Conservation (phyloP, 2,329 filamentous ascomycete genomes). For the Amauroascus verrucosus region DNA sequence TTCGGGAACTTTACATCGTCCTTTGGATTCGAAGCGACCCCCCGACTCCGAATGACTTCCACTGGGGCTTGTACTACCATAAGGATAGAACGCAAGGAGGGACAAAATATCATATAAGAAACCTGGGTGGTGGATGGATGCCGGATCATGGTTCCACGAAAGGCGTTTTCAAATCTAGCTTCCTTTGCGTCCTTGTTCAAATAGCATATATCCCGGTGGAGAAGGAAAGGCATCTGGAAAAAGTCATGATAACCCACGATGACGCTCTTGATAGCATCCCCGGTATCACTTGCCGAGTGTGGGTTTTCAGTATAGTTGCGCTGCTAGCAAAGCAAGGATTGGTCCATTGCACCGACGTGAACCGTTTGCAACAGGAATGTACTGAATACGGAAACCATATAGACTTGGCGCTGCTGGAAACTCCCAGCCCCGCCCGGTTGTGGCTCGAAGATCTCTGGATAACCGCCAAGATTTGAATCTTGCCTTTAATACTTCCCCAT, state of each 20-base stretch:
- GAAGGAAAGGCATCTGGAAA: slow-evolving; percentile 16
- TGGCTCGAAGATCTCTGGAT: too few species aligned
- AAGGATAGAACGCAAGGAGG: background rate
- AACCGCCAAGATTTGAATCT: too few species aligned
- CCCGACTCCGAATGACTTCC: slow-evolving; percentile 9
- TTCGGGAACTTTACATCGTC: slow-evolving; percentile 9
- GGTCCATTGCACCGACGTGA: too few species aligned
- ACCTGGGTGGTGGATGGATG: slow-evolving; percentile 15
- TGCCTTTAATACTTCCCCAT: too few species aligned
- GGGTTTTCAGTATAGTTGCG: slow-evolving; percentile 20
- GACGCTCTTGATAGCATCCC: slow-evolving; percentile 19
- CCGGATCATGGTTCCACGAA: slow-evolving; percentile 11
- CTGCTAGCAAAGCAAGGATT: slow-evolving; percentile 15
- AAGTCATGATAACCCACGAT: slow-evolving; percentile 20
- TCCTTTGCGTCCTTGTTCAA: slow-evolving; percentile 16
- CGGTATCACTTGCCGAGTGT: slow-evolving; percentile 18
- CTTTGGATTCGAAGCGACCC: slow-evolving; percentile 7
- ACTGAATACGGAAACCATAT: too few species aligned
- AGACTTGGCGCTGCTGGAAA: too few species aligned
- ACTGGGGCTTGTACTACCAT: slow-evolving; percentile 13
- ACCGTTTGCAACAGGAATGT: too few species aligned
- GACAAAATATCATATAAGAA: slow-evolving; percentile 15
- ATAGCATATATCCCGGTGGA: slow-evolving; percentile 17
- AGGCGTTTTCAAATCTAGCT: slow-evolving; percentile 15
- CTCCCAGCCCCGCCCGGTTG: too few species aligned